A percentile compares a stretch with the other conserved stretches of the same genome.
These are phyloP conservation scores for Ilex asprella DNA, from an alignment of 257 asterid genomes.

Conservation along the genomic window DNA sequence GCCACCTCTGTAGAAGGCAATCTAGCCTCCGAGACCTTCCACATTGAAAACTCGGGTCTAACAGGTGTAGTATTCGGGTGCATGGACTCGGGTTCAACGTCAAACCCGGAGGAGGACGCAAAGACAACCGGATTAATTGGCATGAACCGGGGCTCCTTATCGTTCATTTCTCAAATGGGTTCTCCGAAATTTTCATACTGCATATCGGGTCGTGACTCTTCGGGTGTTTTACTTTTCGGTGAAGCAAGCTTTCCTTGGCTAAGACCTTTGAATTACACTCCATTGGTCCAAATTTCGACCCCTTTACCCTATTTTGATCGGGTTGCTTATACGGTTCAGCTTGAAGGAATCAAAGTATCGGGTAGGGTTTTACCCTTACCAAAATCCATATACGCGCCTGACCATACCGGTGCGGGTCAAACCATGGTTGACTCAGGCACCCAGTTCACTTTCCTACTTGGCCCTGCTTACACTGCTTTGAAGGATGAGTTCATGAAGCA, in stretches of 20 bases:
- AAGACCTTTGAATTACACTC: slow-evolving; percentile 50
- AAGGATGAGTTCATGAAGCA: slow-evolving; percentile 50
- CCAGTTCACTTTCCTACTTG: slow-evolving; percentile 59
- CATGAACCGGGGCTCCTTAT: slow-evolving; percentile 70
- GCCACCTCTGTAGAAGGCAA: slow-evolving; percentile 73
- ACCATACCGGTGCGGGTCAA: slow-evolving; percentile 90
- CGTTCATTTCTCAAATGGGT: slow-evolving; percentile 64
- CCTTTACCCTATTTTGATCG: slow-evolving; percentile 70
- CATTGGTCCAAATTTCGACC: slow-evolving; percentile 37
- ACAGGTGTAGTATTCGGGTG: slow-evolving; percentile 64
- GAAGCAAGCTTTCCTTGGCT: slow-evolving; percentile 50
- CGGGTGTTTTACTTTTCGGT: slow-evolving; percentile 60
- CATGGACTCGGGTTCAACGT: slow-evolving; percentile 54
- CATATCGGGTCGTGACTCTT: slow-evolving; percentile 55
- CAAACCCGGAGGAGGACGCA: slow-evolving; percentile 55
- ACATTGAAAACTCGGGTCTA: slow-evolving; percentile 19
- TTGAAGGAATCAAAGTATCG: slow-evolving; percentile 56
- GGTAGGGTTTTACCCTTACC: slow-evolving; percentile 40
- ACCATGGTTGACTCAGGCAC: slow-evolving; percentile 93
- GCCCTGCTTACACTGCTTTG: slow-evolving; percentile 52
- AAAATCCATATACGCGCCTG: slow-evolving; percentile 42
- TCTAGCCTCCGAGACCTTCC: slow-evolving; percentile 46
- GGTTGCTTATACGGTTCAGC: slow-evolving; percentile 67
- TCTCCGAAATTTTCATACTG: slow-evolving; percentile 58
- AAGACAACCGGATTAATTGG: slow-evolving; percentile 59